These are phyloP conservation scores for Saccharomycopsis crataegensis DNA, from an alignment of 1,139 yeast species.

Conservation along the genomic window DNA sequence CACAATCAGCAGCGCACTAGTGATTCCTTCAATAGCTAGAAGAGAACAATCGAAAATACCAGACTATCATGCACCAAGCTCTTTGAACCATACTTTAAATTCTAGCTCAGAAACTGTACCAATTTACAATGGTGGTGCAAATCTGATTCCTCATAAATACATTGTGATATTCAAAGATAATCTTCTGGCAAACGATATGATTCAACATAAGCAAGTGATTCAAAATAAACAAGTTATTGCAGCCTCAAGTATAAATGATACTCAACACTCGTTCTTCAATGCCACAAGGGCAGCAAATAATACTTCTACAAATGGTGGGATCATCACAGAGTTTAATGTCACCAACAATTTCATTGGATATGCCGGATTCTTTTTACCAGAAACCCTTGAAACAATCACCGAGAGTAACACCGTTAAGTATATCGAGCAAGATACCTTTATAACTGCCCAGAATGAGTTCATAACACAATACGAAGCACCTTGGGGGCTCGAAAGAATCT, in stretches of 20 bases:
- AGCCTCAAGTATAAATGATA: background rate
- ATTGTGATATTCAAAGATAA: background rate
- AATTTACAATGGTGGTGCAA: background rate
- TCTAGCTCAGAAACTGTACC: too few species aligned
- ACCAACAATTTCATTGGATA: background rate
- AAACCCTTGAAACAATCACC: background rate
- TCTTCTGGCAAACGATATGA: background rate
- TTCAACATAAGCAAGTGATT: background rate
- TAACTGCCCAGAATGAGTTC: constrained; percentile 21
- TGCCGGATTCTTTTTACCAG: background rate
- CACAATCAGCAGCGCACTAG: too few species aligned
- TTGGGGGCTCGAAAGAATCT: constrained; percentile 94
- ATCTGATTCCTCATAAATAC: background rate
- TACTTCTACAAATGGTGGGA: background rate
- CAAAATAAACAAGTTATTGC: background rate
- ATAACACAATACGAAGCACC: constrained; percentile 77
- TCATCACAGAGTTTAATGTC: background rate
- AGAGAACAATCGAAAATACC: too few species aligned
- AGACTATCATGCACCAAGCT: too few species aligned
- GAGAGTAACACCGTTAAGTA: background rate
- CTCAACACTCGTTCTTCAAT: background rate
- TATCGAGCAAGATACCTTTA: background rate
- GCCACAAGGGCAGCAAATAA: background rate
- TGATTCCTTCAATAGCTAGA: too few species aligned
- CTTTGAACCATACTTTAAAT: too few species aligned